Conservation (phyloP, 495 filamentous ascomycete species). For the Aspergillus panamensis region DNA sequence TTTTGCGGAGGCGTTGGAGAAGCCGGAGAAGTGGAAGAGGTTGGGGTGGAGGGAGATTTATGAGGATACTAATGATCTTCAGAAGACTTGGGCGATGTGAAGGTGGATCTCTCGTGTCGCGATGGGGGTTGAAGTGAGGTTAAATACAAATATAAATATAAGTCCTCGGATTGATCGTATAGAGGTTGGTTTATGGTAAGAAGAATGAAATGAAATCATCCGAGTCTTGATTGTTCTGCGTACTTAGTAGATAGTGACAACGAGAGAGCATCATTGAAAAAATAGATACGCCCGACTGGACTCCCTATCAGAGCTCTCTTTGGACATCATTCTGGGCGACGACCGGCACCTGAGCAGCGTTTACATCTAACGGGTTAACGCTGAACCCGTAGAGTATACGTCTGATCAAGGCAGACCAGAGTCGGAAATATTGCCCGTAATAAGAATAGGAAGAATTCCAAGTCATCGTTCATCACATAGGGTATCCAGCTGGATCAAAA, state of each 20-base stretch:
- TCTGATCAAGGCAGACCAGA: constrained; percentile 13
- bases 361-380: constrained; percentile 27
- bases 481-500: background rate
- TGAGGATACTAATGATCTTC: constrained; percentile 26
- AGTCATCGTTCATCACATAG: constrained; percentile 34
- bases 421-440: constrained; percentile 10
- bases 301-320: constrained; percentile 51
- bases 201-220: no score
- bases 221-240: no score
- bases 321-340: constrained; percentile 34
- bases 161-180: no score
- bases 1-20: constrained; percentile 41
- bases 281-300: background rate
- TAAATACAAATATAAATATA: no score
- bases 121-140: no score
- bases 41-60: constrained; percentile 33
- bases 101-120: background rate
- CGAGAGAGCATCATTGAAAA: no score
- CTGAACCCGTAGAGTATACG: constrained; percentile 33
- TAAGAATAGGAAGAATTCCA: constrained; percentile 24
- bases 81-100: constrained; percentile 23
- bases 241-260: no score
- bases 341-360: constrained; percentile 20
- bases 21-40: constrained; percentile 30
- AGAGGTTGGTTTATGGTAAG: no score